Evolutionary conservation across 148 eudicot genomes (phyloP).

Genomic region (Chenopodium album): DNA sequence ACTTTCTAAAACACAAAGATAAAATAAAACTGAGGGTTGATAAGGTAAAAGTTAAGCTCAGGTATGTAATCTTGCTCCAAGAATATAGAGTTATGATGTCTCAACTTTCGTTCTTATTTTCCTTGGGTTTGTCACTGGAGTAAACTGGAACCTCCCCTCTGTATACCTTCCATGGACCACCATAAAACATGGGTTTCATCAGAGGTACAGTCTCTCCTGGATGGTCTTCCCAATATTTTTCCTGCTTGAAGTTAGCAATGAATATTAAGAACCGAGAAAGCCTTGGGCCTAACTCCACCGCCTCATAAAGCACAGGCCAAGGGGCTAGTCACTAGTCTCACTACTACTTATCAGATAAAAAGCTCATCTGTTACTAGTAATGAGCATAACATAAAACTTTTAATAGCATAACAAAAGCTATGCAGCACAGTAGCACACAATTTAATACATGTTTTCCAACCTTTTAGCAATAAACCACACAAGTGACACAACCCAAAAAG

Average conservation of each 20-base stretch:
- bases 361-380: background rate
- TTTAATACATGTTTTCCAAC: background rate
- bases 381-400: background rate
- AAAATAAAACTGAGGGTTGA: no score
- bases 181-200: constrained; percentile 81
- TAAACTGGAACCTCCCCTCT: constrained; percentile 57
- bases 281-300: background rate
- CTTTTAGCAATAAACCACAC: background rate
- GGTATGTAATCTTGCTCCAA: background rate
- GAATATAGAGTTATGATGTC: background rate
- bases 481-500: background rate
- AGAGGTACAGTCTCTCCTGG: constrained; percentile 77
- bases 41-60: no score
- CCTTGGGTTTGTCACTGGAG: constrained; percentile 17
- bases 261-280: background rate
- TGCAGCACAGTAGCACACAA: background rate
- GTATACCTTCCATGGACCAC: constrained; percentile 84
- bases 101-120: background rate
- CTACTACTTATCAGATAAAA: background rate
- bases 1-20: no score
- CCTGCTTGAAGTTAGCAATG: constrained; percentile 43
- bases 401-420: background rate
- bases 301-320: background rate
- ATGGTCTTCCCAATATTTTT: constrained; percentile 91
- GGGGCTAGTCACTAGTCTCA: background rate